A percentile compares a stretch with the other conserved stretches of the same genome.
Conservation (phyloP, 2,329 filamentous ascomycete species). For the Pseudogymnoascus sp. region DNA sequence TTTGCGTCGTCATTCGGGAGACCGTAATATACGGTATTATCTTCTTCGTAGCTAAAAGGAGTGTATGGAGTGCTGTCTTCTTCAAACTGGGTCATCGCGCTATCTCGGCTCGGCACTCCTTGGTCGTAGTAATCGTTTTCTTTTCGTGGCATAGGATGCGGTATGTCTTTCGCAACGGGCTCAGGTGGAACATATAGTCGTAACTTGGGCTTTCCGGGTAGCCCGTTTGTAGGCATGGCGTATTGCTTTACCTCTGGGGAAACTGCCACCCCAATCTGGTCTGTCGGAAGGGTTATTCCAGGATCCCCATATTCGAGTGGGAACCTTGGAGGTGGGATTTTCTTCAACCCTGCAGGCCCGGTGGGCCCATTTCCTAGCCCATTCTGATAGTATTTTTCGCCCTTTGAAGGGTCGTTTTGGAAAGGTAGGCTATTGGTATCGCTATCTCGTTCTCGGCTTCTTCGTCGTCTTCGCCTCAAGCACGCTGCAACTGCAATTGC, state of each 20-base stretch:
- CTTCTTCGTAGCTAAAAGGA: not conserved
- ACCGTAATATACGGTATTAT: not conserved
- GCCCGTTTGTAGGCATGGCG: constrained; percentile 19
- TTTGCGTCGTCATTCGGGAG: not conserved
- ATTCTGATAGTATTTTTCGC: constrained; percentile 16
- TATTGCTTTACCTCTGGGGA: constrained; percentile 20
- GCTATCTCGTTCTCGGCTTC: constrained; percentile 23
- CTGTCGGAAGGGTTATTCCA: constrained; percentile 23
- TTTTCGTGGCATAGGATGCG: constrained; percentile 4
- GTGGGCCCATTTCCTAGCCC: constrained; percentile 16
- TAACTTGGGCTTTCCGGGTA: constrained; percentile 27
- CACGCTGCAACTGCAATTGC: constrained; percentile 35
- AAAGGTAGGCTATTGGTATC: constrained; percentile 25
- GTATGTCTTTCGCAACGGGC: constrained; percentile 12
- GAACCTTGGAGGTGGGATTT: constrained; percentile 22
- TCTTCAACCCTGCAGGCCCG: constrained; percentile 15
- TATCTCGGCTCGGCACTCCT: constrained; percentile 17
- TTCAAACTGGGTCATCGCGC: constrained; percentile 27
- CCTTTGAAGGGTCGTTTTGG: constrained; percentile 23
- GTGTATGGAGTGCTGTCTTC: constrained; percentile 18
- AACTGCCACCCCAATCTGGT: constrained; percentile 27
- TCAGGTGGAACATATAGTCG: constrained; percentile 22
- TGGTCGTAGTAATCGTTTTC: not conserved
- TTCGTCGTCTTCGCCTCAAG: constrained; percentile 28
- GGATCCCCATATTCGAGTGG: constrained; percentile 27